Conservation (phyloP, 768 basidiomycete species). For the Naganishia kalamii region DNA sequence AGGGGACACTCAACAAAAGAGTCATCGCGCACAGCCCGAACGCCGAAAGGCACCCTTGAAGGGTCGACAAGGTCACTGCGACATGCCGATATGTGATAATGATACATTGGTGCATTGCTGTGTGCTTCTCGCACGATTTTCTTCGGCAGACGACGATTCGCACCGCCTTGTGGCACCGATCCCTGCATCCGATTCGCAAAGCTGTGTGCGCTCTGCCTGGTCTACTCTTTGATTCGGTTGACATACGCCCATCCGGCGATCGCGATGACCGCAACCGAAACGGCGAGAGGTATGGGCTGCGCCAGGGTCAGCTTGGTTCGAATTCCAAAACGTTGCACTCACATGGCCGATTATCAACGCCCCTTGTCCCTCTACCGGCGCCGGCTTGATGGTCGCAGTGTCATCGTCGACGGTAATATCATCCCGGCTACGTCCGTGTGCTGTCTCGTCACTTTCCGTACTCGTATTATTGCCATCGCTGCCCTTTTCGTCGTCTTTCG, state of each 20-base stretch:
- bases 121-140: no score
- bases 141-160: no score
- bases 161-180: background rate
- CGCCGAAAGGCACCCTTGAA: no score
- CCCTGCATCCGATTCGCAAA: background rate
- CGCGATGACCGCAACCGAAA: slow-evolving; percentile 16
- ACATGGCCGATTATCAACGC: background rate
- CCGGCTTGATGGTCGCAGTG: background rate
- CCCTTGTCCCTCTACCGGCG: background rate
- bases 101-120: no score
- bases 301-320: background rate
- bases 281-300: slow-evolving; percentile 21
- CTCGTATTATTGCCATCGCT: slow-evolving; percentile 17
- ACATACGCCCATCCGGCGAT: slow-evolving; percentile 23
- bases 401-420: slow-evolving; percentile 8
- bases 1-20: no score
- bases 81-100: no score
- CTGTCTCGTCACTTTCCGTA: slow-evolving; percentile 27
- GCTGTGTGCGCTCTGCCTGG: background rate
- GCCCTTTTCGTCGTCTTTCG: slow-evolving; percentile 14
- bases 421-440: slow-evolving; percentile 14
- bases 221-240: slow-evolving; percentile 19
- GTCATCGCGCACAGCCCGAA: no score
- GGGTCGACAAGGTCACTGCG: no score
- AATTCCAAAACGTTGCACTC: background rate